phyloP scores from a whole-genome alignment of 495 filamentous ascomycete genomes.

The Rhypophila decipiens region DNA sequence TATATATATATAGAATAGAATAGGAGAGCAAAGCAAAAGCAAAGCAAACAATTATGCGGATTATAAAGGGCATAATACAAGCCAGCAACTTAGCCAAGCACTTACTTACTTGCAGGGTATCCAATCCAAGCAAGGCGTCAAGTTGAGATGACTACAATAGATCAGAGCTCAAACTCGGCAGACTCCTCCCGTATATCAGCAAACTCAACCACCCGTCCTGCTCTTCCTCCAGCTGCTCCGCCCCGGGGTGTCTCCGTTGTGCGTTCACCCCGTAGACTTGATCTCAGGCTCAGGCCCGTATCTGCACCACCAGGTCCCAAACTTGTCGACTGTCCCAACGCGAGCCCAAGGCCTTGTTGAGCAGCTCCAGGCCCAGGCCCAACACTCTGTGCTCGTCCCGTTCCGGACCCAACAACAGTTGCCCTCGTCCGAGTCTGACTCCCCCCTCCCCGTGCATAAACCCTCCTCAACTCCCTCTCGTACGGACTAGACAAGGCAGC shows the following conservation, averaged over 20 bases:
- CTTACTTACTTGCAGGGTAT: slow-evolving; percentile 27
- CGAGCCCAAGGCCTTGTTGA: too few species aligned
- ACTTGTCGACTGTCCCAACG: too few species aligned
- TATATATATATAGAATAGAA: too few species aligned
- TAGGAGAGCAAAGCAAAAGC: neutral
- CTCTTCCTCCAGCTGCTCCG: neutral
- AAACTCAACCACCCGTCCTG: slow-evolving; percentile 19
- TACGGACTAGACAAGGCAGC: slow-evolving; percentile 23
- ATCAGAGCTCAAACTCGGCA: slow-evolving; percentile 5
- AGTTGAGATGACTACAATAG: neutral
- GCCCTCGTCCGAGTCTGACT: neutral
- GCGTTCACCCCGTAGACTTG: too few species aligned
- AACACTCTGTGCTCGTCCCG: neutral
- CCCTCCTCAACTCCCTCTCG: slow-evolving; percentile 20
- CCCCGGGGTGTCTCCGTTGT: neutral
- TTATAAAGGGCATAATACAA: too few species aligned
- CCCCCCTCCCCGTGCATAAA: slow-evolving; percentile 4
- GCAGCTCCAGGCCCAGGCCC: neutral
- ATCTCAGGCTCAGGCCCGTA: too few species aligned
- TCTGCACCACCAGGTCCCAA: too few species aligned
- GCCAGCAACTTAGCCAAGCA: slow-evolving; percentile 28
- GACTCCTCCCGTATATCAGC: slow-evolving; percentile 22
- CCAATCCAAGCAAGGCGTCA: too few species aligned
- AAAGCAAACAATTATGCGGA: slow-evolving; percentile 34
- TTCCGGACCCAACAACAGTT: too few species aligned